phyloP scores from a whole-genome alignment of 345 rosid species.

The Chamaenerion angustifolium region DNA sequence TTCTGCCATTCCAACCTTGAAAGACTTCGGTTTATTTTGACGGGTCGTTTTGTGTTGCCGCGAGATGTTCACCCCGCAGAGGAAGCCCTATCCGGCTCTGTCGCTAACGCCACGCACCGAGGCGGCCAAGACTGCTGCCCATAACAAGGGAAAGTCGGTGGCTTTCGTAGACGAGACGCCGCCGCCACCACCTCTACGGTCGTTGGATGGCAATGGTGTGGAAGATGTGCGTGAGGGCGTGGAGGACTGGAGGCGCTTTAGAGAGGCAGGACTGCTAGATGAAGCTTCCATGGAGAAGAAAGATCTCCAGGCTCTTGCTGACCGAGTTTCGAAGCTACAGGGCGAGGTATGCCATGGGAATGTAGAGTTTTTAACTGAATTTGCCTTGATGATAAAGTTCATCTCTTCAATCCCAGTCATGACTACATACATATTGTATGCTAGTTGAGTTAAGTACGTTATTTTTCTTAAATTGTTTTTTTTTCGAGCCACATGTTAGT shows the following conservation, averaged over 20 bases:
- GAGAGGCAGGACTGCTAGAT: constrained; percentile 69
- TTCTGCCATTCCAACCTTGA: no score
- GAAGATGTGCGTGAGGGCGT: constrained; percentile 17
- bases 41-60: background rate
- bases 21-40: no score
- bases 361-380: background rate
- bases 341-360: constrained; percentile 47
- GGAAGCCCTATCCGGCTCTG: constrained; percentile 20
- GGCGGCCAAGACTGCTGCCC: constrained; percentile 6
- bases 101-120: constrained; percentile 29
- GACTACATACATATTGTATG: no score
- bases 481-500: no score
- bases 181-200: constrained; percentile 12
- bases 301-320: constrained; percentile 54
- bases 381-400: no score
- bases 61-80: constrained; percentile 57
- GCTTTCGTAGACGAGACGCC: constrained; percentile 9
- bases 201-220: constrained; percentile 17
- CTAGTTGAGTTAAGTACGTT: no score
- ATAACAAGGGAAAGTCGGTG: constrained; percentile 50
- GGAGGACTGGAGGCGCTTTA: constrained; percentile 67
- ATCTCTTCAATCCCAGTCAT: no score
- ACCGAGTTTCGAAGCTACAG: constrained; percentile 52
- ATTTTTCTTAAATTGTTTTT: no score
- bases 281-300: constrained; percentile 53